Base-by-base conservation (phyloP, 1,284 basidiomycete genomes). In the Ustilago vetiveriae region DNA sequence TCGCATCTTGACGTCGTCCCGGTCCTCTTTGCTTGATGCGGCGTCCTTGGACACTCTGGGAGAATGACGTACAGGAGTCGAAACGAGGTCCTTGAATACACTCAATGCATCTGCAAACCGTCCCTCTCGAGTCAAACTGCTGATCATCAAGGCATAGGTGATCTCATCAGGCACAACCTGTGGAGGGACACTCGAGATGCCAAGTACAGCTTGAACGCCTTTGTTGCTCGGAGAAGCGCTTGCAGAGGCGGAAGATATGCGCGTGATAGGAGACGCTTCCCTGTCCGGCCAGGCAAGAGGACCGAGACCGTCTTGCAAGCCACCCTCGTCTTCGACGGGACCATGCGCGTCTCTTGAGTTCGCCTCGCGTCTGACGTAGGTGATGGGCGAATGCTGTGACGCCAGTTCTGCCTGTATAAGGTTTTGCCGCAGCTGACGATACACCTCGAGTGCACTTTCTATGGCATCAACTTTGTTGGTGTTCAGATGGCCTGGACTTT, bases 41-140 rank as follows among this genome's bases (percentile, higher is more conserved):
- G 22, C 27, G 14, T 45, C 36, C 8, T 3, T 16, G 14, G 30
- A 6, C 14, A 10, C 32, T 3, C 24, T 29, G 17, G 8, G 26
- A 1, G 19, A 3, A 3, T n/a, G 26, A 6, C 48, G 50, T 16
- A 23, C 11, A 4, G 60, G 69, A 11, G 64, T 72, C 8, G 64
- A 63, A 17, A 64, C 50, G 11, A 72, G 48, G 30, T 72, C 69
- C 27, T 52, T 67, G 35, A 72, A 62, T 0, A 65, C 59, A 17
- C 57, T 36, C 6, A 72, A 36, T 11, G 69, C 58, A 38, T 58
- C 64, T 13, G 46, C 55, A 24, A 72, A 72, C 1, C 64, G 50
- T n/a, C 69, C 69, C 7, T 44, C 36, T 19, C 54, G 47, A 6
- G 64, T 36, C 24, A 63, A 43, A 7, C 55, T 43, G 29, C 53